phyloP scores from a whole-genome alignment of 164 flowering plant genomes.

The grape (Vitis vinifera) region DNA sequence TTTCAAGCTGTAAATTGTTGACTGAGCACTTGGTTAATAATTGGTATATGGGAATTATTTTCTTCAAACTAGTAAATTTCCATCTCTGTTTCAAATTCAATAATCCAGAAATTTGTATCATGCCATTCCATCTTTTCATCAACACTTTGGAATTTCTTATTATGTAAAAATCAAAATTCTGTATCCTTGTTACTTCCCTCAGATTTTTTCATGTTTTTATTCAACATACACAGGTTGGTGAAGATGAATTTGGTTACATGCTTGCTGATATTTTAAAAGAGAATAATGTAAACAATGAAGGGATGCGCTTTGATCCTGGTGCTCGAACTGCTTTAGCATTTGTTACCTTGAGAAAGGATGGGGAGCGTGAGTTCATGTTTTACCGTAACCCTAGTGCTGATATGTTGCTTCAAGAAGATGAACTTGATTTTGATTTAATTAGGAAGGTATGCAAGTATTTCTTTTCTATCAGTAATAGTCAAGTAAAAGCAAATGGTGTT shows the following conservation, averaged over 20 bases:
- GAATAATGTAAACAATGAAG: slow-evolving; percentile 79
- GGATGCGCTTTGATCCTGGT: slow-evolving; percentile 95
- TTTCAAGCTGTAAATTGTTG: no score
- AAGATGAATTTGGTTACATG: slow-evolving; percentile 98
- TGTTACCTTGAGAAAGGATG: slow-evolving; percentile 80
- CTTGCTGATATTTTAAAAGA: slow-evolving; percentile 91
- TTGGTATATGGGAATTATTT: no score
- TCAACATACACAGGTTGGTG: slow-evolving; percentile 70
- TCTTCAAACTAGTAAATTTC: no score
- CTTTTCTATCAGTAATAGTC: not conserved
- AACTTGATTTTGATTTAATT: slow-evolving; percentile 80
- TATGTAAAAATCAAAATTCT: not conserved
- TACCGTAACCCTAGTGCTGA: slow-evolving; percentile 99
- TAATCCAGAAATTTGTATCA: no score
- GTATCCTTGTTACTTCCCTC: not conserved
- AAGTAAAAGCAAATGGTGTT: not conserved
- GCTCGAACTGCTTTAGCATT: slow-evolving; percentile 98
- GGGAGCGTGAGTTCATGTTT: slow-evolving; percentile 99
- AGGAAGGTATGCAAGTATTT: slow-evolving; percentile 46
- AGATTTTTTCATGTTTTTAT: slow-evolving; percentile 3
- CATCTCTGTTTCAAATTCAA: no score
- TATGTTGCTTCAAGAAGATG: slow-evolving; percentile 86
- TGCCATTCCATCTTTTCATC: no score
- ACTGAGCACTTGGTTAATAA: no score
- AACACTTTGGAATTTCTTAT: no score